Conservation (phyloP, 257 asterid genomes). For the Eustoma russellianum region DNA sequence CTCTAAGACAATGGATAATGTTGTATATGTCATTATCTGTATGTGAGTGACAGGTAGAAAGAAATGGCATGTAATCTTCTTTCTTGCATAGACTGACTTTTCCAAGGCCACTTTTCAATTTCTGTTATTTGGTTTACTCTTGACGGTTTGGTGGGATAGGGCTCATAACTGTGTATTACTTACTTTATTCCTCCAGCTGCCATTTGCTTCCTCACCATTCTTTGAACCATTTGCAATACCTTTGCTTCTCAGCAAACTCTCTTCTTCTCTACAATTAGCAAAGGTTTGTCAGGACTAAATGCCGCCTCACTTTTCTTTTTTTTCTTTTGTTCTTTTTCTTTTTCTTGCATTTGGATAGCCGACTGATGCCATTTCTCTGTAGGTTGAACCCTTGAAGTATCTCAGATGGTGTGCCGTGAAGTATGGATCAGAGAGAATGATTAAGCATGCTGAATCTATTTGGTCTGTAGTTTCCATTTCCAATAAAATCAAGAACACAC, state of each 20-base stretch:
- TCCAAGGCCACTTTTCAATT: no score
- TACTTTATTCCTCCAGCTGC: conserved; percentile 51
- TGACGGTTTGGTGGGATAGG: no score
- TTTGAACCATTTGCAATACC: conserved; percentile 79
- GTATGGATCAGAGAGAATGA: conserved; percentile 71
- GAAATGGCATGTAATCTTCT: no score
- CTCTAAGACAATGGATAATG: no score
- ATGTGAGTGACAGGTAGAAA: no score
- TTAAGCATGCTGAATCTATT: conserved; percentile 42
- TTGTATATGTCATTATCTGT: no score
- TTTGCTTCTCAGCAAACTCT: conserved; percentile 73
- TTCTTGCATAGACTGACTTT: no score
- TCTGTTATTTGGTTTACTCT: no score
- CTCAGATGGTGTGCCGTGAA: conserved; percentile 57
- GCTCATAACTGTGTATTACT: conserved; percentile 13
- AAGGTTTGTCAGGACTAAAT: conserved; percentile 48
- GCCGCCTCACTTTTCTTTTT: conserved; percentile 8
- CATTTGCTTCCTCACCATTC: conserved; percentile 76
- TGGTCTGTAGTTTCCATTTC: no score
- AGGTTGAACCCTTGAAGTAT: conserved; percentile 86
- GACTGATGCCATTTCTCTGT: conserved; percentile 20
- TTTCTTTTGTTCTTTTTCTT: conserved; percentile 5
- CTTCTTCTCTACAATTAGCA: conserved; percentile 76
- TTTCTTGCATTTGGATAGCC: not conserved
- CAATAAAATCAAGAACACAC: no score